Evolutionary conservation across 805 yeast genomes (phyloP), one percentile per base, ranked within the genome.

Genomic region (Nakazawaea wyomingensis): DNA sequence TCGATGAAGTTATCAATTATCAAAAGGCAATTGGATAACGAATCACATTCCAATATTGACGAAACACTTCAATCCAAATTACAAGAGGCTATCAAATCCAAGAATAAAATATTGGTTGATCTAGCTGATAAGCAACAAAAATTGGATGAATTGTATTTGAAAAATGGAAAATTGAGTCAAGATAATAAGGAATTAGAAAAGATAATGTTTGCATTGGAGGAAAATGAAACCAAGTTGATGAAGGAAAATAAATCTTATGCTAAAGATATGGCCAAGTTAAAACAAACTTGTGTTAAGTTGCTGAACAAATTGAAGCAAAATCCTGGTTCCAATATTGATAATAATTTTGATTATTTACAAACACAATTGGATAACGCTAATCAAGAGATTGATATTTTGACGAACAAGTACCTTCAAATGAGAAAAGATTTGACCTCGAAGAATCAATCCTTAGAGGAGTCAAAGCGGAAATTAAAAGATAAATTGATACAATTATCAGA

Each of bases 61-160:
- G 51, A 54, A 1, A 44, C 66, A 13, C 53, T 68, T 34, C 70
- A 66, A 41, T 52, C 54, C 9, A 68, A 65, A 44, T 51, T 68
- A 9, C 60, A 63, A n/a, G 64, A 65, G 16, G 53, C 61, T 13
- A 58, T 58, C 30, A 54, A 50, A 22, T 48, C 50, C 19, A 57
- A 54, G 44, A 49, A 49, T 13, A 65, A 66, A 18, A 40, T 67
- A 13, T 51, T 44, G 44, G 47, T 34, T 39, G 60, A 48, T 40
- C 56, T 50, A 27, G 54, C 46, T 45, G 59, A 46, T 13, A 59
- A 47, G 45, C 55, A 43, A 28, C 44, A 41, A 34, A 54, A 50
- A 30, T 51, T 55, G 16, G 58, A 52, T 17, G 51, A 46, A 14
- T 39, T 63, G 16, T 46, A 41, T 19, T 48, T 46, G 26, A 52